Conservation (phyloP, 2,329 filamentous ascomycete genomes). For the Blastomyces parvus region DNA sequence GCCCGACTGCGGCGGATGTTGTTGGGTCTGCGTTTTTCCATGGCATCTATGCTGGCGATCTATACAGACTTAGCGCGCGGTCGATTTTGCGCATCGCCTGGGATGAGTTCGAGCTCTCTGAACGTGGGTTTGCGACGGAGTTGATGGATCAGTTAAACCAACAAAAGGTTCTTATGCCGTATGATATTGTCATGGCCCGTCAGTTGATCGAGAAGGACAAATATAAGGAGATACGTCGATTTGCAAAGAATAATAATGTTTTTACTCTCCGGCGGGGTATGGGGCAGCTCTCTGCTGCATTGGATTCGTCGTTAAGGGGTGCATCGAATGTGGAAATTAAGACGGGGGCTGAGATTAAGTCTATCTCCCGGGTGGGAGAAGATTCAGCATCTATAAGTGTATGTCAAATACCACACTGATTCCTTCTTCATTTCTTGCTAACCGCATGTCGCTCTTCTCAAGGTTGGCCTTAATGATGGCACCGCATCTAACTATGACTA, state of each 20-base stretch:
- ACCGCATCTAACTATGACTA: conserved; percentile 17
- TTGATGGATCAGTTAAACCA: conserved; percentile 24
- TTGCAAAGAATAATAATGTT: conserved; percentile 26
- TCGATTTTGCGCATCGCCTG: conserved; percentile 39
- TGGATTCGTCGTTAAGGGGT: conserved; percentile 43
- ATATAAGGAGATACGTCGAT: conserved; percentile 14
- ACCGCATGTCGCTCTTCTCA: not conserved
- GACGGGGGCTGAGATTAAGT: conserved; percentile 40
- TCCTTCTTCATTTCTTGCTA: not conserved
- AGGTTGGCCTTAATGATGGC: conserved; percentile 8
- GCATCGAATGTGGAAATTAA: conserved; percentile 54
- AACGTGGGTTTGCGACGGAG: conserved; percentile 12
- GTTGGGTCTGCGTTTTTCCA: conserved; percentile 62
- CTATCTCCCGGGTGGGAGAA: conserved; percentile 29
- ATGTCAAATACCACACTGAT: not conserved
- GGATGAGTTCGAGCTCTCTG: conserved; percentile 11
- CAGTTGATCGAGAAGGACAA: conserved; percentile 14
- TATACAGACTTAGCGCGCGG: conserved; percentile 62
- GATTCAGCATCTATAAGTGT: conserved; percentile 13
- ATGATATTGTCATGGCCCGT: conserved; percentile 7
- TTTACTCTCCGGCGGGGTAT: conserved; percentile 49
- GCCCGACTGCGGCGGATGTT: conserved; percentile 44
- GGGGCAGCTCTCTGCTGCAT: conserved; percentile 47
- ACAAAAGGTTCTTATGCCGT: not conserved
- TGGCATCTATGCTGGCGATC: conserved; percentile 72